phyloP scores from a whole-genome alignment of 768 basidiomycete species.

The Termitomyces sp. region DNA sequence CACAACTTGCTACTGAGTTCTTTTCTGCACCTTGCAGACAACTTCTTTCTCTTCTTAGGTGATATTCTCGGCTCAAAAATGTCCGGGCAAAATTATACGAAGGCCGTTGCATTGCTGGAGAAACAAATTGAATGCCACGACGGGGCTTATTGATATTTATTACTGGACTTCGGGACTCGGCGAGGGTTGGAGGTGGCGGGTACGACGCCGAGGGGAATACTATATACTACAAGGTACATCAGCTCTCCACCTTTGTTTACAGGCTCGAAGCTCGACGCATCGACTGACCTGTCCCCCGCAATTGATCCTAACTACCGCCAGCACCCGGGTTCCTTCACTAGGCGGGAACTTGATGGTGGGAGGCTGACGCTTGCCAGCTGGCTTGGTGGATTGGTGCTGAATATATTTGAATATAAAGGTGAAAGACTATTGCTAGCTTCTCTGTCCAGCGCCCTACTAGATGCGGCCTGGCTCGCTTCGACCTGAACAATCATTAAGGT shows the following conservation, averaged over 20 bases:
- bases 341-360: not conserved
- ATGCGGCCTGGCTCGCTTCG: not conserved
- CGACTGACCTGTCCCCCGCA: too few species aligned
- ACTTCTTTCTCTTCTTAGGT: slow-evolving; percentile 51
- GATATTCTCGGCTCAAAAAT: slow-evolving; percentile 41
- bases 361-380: not conserved
- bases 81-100: slow-evolving; percentile 54
- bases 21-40: slow-evolving; percentile 25
- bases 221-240: too few species aligned
- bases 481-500: not conserved
- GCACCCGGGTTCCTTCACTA: too few species aligned
- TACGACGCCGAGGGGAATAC: slow-evolving; percentile 53
- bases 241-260: too few species aligned
- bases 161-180: slow-evolving; percentile 55
- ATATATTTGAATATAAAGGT: not conserved
- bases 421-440: not conserved
- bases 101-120: slow-evolving; percentile 48
- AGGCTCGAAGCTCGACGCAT: too few species aligned
- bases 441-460: not conserved
- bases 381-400: not conserved
- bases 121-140: slow-evolving; percentile 41
- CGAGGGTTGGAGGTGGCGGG: slow-evolving; percentile 47
- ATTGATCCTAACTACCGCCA: too few species aligned
- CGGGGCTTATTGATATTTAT: slow-evolving; percentile 51
- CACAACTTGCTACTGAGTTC: too few species aligned